Base-by-base conservation (phyloP, 805 yeast species). In the Starmera quercuum region DNA sequence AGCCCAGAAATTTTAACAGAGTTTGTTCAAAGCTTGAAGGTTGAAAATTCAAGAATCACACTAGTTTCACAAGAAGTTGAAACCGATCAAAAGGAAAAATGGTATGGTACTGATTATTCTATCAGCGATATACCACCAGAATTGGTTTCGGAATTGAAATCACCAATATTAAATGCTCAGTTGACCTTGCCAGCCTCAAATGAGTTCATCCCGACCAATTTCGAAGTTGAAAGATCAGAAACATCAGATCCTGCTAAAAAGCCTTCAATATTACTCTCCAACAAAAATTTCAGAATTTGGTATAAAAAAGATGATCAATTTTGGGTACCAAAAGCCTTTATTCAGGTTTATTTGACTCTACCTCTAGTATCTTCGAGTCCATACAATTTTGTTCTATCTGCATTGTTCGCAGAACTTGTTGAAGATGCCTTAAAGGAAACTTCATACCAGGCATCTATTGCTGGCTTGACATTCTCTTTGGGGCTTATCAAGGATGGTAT, bases 101-200 rank as follows among this genome's bases (percentile, higher is more conserved):
- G 96, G 95, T 90, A 92, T 52, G 95, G 95, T 4, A 86, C 97
- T 0, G 82, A 83, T 45, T 84, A 86, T 53, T 58, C 71, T 3
- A 54, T 69, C 28, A 64, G 59, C 9, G 59, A 63, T 12, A 48
- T 84, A 16, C 61, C 74, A 3, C 29, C 41, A 0, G 60, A 58
- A 1, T 53, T 79, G 4, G 12, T 63, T 6, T 31, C 51, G 8
- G 48, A 43, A 26, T 50, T 76, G 30, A 40, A 53, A 29, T 41
- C 41, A 36, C 54, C 58, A 34, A 50, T 53, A 29, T 35, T 39
- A 33, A 53, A 54, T 41, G 32, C 57, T 1, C 53, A 57, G 15
- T 59, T 83, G 22, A 74, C 68, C 38, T 62, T 83, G 37, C 96
- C 97, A 2, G 61, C 59, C 4, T 72, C 68, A n/a, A 90, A 90